phyloP scores from a whole-genome alignment of 306 rosid genomes.

The Ochetophila trinervis region DNA sequence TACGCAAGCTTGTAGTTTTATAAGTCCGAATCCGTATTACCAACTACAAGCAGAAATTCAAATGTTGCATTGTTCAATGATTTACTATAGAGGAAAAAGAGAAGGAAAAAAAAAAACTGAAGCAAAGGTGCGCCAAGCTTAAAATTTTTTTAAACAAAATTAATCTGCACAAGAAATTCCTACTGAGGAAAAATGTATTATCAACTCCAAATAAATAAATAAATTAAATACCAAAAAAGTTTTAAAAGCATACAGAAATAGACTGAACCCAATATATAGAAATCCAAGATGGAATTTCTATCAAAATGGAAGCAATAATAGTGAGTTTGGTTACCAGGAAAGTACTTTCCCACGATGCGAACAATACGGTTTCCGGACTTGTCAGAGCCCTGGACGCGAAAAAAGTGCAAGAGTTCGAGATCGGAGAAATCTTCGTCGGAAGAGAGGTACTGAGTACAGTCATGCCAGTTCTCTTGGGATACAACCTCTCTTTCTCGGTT shows the following conservation, averaged over 20 bases:
- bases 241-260: not conserved
- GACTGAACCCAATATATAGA: not conserved
- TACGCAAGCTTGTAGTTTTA: not conserved
- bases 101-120: not conserved
- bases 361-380: constrained; percentile 53
- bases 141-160: too few relatives aligned
- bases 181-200: too few relatives aligned
- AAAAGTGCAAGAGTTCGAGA: constrained; percentile 73
- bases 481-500: constrained; percentile 20
- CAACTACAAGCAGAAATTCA: not conserved
- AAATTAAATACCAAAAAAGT: too few relatives aligned
- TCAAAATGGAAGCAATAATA: not conserved
- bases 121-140: not conserved
- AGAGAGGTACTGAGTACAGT: constrained; percentile 62
- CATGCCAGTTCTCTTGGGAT: constrained; percentile 72
- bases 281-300: not conserved
- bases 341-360: constrained; percentile 81
- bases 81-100: not conserved
- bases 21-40: not conserved
- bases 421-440: constrained; percentile 94
- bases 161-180: too few relatives aligned
- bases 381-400: constrained; percentile 66
- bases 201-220: too few relatives aligned
- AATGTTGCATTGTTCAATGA: not conserved
- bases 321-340: constrained; percentile 57